phyloP scores from a whole-genome alignment of 2,329 filamentous ascomycete genomes.

The Aspergillus aculeatus region DNA sequence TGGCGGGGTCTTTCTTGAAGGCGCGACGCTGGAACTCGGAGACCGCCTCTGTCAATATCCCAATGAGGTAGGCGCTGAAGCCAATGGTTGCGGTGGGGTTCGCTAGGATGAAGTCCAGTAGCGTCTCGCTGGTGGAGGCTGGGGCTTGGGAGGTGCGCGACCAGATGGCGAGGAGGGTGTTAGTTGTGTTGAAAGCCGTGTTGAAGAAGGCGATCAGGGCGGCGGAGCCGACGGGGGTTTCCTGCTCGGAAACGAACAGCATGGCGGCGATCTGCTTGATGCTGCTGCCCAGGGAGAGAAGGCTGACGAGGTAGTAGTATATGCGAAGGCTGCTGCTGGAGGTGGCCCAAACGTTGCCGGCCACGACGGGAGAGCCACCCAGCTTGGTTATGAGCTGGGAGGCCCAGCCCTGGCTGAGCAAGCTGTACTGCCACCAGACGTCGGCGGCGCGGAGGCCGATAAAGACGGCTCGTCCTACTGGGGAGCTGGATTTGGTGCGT shows the following conservation, averaged over 20 bases:
- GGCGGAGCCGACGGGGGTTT: conserved; percentile 29
- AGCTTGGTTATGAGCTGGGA: conserved; percentile 15
- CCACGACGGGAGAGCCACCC: neutral
- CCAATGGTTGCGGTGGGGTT: conserved; percentile 43
- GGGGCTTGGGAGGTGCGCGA: conserved; percentile 26
- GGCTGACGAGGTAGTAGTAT: conserved; percentile 10
- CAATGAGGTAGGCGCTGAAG: conserved; percentile 49
- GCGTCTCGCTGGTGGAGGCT: neutral
- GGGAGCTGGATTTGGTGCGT: conserved; percentile 5
- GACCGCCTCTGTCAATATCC: conserved; percentile 55
- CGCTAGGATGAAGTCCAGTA: conserved; percentile 24
- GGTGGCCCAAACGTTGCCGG: neutral
- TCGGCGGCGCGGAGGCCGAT: conserved; percentile 8
- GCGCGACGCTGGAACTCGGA: conserved; percentile 57
- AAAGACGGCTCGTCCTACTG: conserved; percentile 6
- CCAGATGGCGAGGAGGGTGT: conserved; percentile 55
- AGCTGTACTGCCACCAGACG: conserved; percentile 9
- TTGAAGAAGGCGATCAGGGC: conserved; percentile 53
- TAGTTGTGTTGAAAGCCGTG: conserved; percentile 54
- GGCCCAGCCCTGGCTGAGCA: conserved; percentile 1
- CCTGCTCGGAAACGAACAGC: conserved; percentile 13
- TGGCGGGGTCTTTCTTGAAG: conserved; percentile 53
- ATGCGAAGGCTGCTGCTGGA: neutral
- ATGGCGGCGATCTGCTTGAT: conserved; percentile 13
- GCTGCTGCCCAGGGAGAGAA: conserved; percentile 11